Conservation (phyloP, 2,329 filamentous ascomycete genomes). For the Nemania bipapillata region DNA sequence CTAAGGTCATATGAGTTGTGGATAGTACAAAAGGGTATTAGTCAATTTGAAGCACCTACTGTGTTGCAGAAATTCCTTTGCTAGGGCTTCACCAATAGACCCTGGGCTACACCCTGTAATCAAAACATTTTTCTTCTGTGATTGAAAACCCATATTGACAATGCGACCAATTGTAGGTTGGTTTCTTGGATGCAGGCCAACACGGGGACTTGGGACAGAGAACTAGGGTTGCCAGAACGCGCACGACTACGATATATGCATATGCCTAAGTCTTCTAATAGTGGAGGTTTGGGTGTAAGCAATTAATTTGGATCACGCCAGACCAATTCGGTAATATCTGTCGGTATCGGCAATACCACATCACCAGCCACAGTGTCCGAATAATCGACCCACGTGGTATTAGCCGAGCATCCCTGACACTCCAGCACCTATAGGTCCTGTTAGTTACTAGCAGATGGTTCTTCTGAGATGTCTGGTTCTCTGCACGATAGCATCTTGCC, state of each 20-base stretch:
- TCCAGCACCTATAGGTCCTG: background rate
- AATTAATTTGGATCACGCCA: no score
- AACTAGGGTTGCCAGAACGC: background rate
- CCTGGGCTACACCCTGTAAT: slow-evolving; percentile 35
- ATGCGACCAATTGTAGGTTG: background rate
- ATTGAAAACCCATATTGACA: slow-evolving; percentile 20
- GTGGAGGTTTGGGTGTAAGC: no score
- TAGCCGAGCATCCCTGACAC: slow-evolving; percentile 27
- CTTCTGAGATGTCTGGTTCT: background rate
- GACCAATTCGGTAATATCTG: slow-evolving; percentile 24
- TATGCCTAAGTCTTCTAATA: background rate
- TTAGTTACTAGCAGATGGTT: slow-evolving; percentile 9
- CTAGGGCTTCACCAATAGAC: slow-evolving; percentile 35
- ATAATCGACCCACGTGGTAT: slow-evolving; percentile 11
- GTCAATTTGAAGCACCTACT: background rate
- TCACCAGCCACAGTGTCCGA: slow-evolving; percentile 4
- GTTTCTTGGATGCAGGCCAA: background rate
- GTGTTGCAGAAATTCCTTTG: slow-evolving; percentile 31
- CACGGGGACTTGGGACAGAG: no score
- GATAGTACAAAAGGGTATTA: background rate
- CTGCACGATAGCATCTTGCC: background rate
- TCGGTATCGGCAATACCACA: slow-evolving; percentile 33
- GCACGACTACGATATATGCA: slow-evolving; percentile 18
- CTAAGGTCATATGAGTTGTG: slow-evolving; percentile 14
- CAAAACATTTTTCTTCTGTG: slow-evolving; percentile 22